Evolutionary conservation across 371 early-diverging fungal genomes (phyloP).

Genomic region (Dinochytrium kinnereticum): DNA sequence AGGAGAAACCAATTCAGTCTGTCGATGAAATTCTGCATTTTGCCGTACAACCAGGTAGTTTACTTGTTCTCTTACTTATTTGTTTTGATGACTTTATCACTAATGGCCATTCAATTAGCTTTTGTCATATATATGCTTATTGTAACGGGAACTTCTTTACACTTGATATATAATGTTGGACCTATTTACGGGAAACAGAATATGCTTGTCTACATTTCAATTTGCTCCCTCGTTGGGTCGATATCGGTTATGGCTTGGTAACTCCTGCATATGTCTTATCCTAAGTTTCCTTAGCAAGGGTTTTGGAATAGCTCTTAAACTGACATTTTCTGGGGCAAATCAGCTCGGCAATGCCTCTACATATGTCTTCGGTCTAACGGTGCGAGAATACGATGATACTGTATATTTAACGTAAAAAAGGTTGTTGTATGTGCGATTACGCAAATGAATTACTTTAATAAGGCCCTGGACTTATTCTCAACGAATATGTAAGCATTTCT

Average conservation of each 20-base stretch:
- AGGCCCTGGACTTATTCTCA: slow-evolving; percentile 87
- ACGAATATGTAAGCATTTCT: slow-evolving; percentile 72
- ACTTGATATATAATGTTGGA: slow-evolving; percentile 12
- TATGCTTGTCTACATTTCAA: slow-evolving; percentile 85
- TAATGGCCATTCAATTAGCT: background rate
- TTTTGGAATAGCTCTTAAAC: slow-evolving; percentile 87
- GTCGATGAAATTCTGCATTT: slow-evolving; percentile 81
- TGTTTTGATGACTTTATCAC: too few relatives aligned
- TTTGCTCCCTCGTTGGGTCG: slow-evolving; percentile 87
- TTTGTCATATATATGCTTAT: slow-evolving; percentile 15
- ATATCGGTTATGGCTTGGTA: slow-evolving; percentile 43
- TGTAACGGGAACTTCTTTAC: background rate
- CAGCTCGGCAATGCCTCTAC: slow-evolving; percentile 87
- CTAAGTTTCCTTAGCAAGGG: slow-evolving; percentile 52
- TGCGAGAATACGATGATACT: background rate
- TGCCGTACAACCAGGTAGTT: slow-evolving; percentile 72
- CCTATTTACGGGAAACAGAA: slow-evolving; percentile 27
- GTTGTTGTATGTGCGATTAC: slow-evolving; percentile 78
- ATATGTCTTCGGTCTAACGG: slow-evolving; percentile 81
- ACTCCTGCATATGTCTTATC: slow-evolving; percentile 67
- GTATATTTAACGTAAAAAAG: background rate
- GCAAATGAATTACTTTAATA: slow-evolving; percentile 97
- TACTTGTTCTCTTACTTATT: background rate
- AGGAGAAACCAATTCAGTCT: slow-evolving; percentile 76
- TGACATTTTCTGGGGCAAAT: slow-evolving; percentile 89